These are phyloP conservation scores for Collybiopsis confluens DNA, from an alignment of 768 basidiomycete species.

Conservation along the genomic window DNA sequence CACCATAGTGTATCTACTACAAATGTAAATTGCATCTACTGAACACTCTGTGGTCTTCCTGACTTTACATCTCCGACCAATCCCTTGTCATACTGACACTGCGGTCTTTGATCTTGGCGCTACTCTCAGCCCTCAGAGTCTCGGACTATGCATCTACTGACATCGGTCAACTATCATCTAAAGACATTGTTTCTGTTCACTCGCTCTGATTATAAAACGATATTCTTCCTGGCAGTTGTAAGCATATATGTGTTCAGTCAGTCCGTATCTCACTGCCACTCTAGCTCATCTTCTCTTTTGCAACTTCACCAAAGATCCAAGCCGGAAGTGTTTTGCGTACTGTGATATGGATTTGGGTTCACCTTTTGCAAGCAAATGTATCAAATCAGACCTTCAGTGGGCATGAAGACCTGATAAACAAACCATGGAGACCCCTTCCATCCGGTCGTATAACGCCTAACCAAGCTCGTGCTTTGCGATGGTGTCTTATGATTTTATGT, in stretches of 20 bases:
- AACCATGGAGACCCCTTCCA: constrained; percentile 27
- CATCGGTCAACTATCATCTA: too few relatives aligned
- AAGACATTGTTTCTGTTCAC: constrained; percentile 35
- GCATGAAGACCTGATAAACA: constrained; percentile 24
- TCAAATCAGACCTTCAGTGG: constrained; percentile 24
- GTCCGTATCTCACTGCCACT: not conserved
- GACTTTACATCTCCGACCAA: too few relatives aligned
- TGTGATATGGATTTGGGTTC: constrained; percentile 24
- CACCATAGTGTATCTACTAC: too few relatives aligned
- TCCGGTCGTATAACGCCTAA: constrained; percentile 20
- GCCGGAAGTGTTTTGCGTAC: not conserved
- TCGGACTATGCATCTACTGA: too few relatives aligned
- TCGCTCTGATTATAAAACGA: constrained; percentile 28
- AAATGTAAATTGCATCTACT: too few relatives aligned
- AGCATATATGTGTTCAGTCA: constrained; percentile 8
- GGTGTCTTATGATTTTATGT: constrained; percentile 22
- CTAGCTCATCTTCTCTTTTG: too few relatives aligned
- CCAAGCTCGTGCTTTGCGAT: constrained; percentile 20
- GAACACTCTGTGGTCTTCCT: too few relatives aligned
- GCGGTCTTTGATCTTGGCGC: too few relatives aligned
- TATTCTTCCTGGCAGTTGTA: constrained; percentile 30
- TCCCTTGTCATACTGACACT: too few relatives aligned
- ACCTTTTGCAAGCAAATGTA: constrained; percentile 23
- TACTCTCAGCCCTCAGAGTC: too few relatives aligned
- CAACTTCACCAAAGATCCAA: too few relatives aligned